Conservation (phyloP, 2,329 filamentous ascomycete species). For the Aspergillus pseudoviridinutans region DNA sequence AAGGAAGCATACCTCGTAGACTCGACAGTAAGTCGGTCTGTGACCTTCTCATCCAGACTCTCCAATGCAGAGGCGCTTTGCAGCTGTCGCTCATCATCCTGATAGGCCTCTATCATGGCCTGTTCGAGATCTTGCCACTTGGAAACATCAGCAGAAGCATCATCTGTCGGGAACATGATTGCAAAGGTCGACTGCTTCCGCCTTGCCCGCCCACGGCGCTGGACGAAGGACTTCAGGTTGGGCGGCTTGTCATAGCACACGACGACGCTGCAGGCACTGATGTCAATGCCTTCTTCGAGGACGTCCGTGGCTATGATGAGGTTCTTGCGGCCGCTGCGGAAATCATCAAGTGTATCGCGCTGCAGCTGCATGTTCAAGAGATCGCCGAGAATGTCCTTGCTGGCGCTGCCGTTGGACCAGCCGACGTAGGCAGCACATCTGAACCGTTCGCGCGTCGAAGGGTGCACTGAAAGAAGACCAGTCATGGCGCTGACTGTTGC, state of each 20-base stretch:
- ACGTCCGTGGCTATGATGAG: conserved; percentile 57
- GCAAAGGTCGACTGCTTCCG: conserved; percentile 52
- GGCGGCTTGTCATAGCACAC: conserved; percentile 60
- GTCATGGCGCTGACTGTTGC: conserved; percentile 58
- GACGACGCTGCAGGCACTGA: conserved; percentile 61
- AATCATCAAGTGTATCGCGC: conserved; percentile 50
- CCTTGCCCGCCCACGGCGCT: conserved; percentile 61
- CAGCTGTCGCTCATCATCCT: conserved; percentile 57
- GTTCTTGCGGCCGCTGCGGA: conserved; percentile 51
- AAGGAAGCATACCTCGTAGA: conserved; percentile 21
- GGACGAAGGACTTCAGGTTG: conserved; percentile 62
- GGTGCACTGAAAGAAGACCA: conserved; percentile 54
- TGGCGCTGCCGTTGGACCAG: conserved; percentile 39
- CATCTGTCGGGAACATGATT: conserved; percentile 45
- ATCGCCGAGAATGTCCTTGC: conserved; percentile 48
- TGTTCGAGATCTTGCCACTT: conserved; percentile 66
- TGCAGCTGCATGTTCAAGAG: conserved; percentile 48
- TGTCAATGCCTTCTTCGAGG: conserved; percentile 59
- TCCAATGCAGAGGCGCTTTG: conserved; percentile 49
- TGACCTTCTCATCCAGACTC: conserved; percentile 39
- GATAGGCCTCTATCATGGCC: conserved; percentile 68
- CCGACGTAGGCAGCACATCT: conserved; percentile 43
- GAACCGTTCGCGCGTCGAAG: conserved; percentile 46
- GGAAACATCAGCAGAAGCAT: conserved; percentile 30
- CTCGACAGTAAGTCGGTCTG: conserved; percentile 38